A percentile compares a stretch with the other conserved stretches of the same genome.
Evolutionary conservation across 345 rosid genomes (phyloP).

Genomic region (Cardamine occulta): DNA sequence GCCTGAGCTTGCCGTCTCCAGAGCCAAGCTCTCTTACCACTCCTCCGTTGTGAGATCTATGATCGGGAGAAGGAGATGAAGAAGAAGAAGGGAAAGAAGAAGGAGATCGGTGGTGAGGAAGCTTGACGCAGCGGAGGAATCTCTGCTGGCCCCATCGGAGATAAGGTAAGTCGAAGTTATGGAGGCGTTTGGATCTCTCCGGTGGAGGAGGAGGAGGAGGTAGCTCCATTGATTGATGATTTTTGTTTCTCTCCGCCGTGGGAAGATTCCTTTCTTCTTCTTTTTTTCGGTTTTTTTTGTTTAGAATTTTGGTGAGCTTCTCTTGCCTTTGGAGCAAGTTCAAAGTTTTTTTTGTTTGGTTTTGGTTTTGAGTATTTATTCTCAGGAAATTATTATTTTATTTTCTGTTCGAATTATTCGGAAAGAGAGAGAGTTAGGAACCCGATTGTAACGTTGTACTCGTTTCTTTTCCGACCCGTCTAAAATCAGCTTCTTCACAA

Average conservation of each 20-base stretch:
- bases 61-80: slow-evolving; percentile 43
- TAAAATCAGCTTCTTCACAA: not conserved
- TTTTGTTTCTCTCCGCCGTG: slow-evolving; percentile 17
- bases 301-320: slow-evolving; percentile 26
- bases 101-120: slow-evolving; percentile 31
- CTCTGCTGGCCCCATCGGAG: slow-evolving; percentile 63
- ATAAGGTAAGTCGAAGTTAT: slow-evolving; percentile 62
- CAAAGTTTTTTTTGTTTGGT: slow-evolving; percentile 28
- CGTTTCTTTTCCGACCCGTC: slow-evolving; percentile 21
- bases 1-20: slow-evolving; percentile 11
- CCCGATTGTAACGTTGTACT: slow-evolving; percentile 40
- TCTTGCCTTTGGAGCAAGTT: slow-evolving; percentile 44
- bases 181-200: slow-evolving; percentile 59
- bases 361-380: slow-evolving; percentile 34
- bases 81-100: slow-evolving; percentile 33
- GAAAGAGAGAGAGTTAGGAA: slow-evolving; percentile 18
- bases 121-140: slow-evolving; percentile 56
- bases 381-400: slow-evolving; percentile 3
- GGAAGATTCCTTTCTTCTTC: slow-evolving; percentile 18
- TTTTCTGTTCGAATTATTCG: slow-evolving; percentile 28
- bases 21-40: slow-evolving; percentile 3
- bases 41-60: slow-evolving; percentile 31
- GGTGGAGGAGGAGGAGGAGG: slow-evolving; percentile 40
- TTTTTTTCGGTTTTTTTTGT: not conserved
- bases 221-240: slow-evolving; percentile 31